Evolutionary conservation across 2,329 filamentous ascomycete species (phyloP), one percentile per base, ranked within the genome.

Genomic region (Xylaria sp.): DNA sequence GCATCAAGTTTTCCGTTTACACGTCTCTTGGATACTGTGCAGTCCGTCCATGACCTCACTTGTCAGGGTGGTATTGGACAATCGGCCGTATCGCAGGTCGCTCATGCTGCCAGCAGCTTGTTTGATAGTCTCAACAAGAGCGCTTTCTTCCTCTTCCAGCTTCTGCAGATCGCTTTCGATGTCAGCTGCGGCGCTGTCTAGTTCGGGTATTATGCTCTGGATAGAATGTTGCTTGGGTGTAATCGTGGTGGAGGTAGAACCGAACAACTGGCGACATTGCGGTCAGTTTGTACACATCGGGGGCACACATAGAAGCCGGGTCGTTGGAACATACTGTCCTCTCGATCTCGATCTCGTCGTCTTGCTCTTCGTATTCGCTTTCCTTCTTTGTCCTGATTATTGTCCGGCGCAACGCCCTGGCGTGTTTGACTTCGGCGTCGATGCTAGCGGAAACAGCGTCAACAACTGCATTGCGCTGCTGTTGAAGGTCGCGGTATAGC

Each of bases 401-500:
- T 46, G 86, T 83, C 9, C 84, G 81, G 48, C 83, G 81, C 70
- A 90, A 79, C 17, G 77, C 79, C 64, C 82, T 83, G 27, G 88
- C 88, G 31, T 83, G 80, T 70, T 83, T 84, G 48, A 84, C 83
- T 74, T 93, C 90, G n/a, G 78, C 77, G 6, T 83, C 81, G 60
- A 93, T 90, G 68, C 86, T 90, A 8, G 76, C 74, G 71, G 86
- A 82, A 13, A 96, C 87, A 3, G 79, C 75, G 68, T 94, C 90
- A 55, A 92, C 83, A 10, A 90, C 80, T 48, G 83, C 82, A 63
- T 88, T 87, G 56, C 92, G 87, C 72, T 93, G 85, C 61, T 87
- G 83, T 70, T 95, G 90, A 2, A 96, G 82, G 73, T 95, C 90
- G 48, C 90, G 87, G 73, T 96, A 96, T 4, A 97, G 81, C 0